Conservation (phyloP, 1,284 basidiomycete genomes). For the Spongispora temasekensis region DNA sequence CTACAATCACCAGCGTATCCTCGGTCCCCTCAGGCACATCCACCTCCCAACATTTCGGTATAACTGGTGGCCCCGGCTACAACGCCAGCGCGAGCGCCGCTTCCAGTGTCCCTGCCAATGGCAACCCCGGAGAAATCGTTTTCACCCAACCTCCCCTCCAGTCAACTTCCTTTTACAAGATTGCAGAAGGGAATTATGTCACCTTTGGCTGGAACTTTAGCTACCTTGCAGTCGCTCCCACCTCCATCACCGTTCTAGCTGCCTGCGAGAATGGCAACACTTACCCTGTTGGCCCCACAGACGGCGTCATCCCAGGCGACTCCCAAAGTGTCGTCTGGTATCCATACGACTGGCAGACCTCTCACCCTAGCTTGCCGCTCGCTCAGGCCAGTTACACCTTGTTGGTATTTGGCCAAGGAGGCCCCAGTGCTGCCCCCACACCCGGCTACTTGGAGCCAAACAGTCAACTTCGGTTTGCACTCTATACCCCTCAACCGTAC, state of each 20-base stretch:
- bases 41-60: slow-evolving; percentile 11
- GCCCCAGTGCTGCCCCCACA: slow-evolving; percentile 55
- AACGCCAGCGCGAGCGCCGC: slow-evolving; percentile 21
- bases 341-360: slow-evolving; percentile 72
- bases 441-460: slow-evolving; percentile 76
- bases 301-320: slow-evolving; percentile 70
- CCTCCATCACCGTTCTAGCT: slow-evolving; percentile 78
- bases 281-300: slow-evolving; percentile 81
- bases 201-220: slow-evolving; percentile 95
- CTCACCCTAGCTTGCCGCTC: slow-evolving; percentile 65
- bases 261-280: slow-evolving; percentile 85
- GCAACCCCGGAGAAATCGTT: slow-evolving; percentile 64
- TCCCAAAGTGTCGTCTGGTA: slow-evolving; percentile 82
- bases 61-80: slow-evolving; percentile 29
- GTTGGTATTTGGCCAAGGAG: slow-evolving; percentile 78
- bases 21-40: slow-evolving; percentile 1
- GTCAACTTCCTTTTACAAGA: slow-evolving; percentile 86
- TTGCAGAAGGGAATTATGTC: slow-evolving; percentile 70
- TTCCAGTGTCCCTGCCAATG: slow-evolving; percentile 51
- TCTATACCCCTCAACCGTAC: slow-evolving; percentile 83
- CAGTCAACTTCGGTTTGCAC: slow-evolving; percentile 71
- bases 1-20: neutral
- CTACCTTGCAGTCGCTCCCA: slow-evolving; percentile 65
- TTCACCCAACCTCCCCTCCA: slow-evolving; percentile 81
- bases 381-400: slow-evolving; percentile 77